These are phyloP conservation scores for Aspergillus tubingensis DNA, from an alignment of 2,329 filamentous ascomycete genomes.

Conservation along the genomic window DNA sequence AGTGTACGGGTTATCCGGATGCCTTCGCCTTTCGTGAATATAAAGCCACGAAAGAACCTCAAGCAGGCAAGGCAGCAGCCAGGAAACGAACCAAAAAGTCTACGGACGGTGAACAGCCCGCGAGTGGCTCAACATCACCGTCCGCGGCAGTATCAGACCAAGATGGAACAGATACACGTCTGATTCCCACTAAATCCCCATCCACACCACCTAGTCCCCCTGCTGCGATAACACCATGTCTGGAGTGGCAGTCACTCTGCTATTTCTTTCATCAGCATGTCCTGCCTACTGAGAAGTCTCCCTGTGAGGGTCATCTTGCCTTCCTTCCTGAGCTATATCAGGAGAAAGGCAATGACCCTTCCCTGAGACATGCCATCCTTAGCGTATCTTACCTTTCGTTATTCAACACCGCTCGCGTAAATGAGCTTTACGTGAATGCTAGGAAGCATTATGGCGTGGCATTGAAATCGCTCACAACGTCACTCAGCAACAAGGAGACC, in stretches of 20 bases:
- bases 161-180: neutral
- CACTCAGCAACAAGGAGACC: neutral
- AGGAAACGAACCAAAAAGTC: neutral
- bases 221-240: neutral
- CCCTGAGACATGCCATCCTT: neutral
- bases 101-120: neutral
- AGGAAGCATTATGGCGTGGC: constrained; percentile 1
- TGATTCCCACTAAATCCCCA: neutral
- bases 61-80: neutral
- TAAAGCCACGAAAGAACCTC: neutral
- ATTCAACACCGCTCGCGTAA: neutral
- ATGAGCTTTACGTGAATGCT: constrained; percentile 1
- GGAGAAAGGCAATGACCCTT: neutral
- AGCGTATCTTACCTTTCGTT: constrained; percentile 4
- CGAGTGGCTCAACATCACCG: neutral
- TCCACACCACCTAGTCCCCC: neutral
- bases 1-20: constrained; percentile 6
- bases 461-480: neutral
- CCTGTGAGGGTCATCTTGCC: constrained; percentile 1
- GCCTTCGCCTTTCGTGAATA: constrained; percentile 3
- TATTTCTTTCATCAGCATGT: constrained; percentile 7
- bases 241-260: constrained; percentile 1
- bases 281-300: neutral
- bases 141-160: neutral
- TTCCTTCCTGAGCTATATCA: constrained; percentile 1